Evolutionary conservation across 352 stramenopile species (phyloP).

Genomic region (Phytophthora macrochlamydospora): DNA sequence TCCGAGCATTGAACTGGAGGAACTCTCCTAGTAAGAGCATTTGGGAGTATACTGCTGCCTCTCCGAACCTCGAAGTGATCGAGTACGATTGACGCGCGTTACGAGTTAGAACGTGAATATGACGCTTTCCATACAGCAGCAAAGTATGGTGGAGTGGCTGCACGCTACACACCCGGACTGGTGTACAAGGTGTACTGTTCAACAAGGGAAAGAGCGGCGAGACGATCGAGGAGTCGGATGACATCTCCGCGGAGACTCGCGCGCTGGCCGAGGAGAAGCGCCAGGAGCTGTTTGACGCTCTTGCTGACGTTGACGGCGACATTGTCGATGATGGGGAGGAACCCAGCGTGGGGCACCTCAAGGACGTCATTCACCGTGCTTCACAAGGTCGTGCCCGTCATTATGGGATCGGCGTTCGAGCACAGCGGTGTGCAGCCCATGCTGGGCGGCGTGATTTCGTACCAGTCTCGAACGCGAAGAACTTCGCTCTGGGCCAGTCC

Average conservation of each 20-base stretch:
- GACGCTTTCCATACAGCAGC: too few relatives aligned
- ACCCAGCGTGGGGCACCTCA: slow-evolving; percentile 90
- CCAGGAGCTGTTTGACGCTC: slow-evolving; percentile 92
- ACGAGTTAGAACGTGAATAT: too few relatives aligned
- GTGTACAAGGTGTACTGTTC: too few relatives aligned
- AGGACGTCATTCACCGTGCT: slow-evolving; percentile 93
- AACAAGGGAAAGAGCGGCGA: slow-evolving; percentile 94
- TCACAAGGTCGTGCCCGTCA: slow-evolving; percentile 99
- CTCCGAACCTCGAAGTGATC: too few relatives aligned
- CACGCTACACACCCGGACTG: too few relatives aligned
- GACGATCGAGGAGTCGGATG: slow-evolving; percentile 83
- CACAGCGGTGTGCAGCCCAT: slow-evolving; percentile 98
- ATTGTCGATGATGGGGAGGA: slow-evolving; percentile 99
- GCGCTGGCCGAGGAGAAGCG: slow-evolving; percentile 91
- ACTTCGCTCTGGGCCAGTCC: slow-evolving; percentile 95
- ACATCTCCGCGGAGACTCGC: slow-evolving; percentile 90
- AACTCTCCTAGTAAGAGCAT: too few relatives aligned
- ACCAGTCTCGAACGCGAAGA: slow-evolving; percentile 96
- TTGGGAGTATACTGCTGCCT: too few relatives aligned
- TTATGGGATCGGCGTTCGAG: slow-evolving; percentile 98
- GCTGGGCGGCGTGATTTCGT: slow-evolving; percentile 97
- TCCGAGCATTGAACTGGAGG: too few relatives aligned
- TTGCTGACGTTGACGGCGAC: slow-evolving; percentile 98
- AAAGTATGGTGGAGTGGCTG: too few relatives aligned
- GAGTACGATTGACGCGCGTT: too few relatives aligned